A percentile compares a stretch with the other conserved stretches of the same genome.
These are phyloP conservation scores for Prinsepia uniflora DNA, from an alignment of 306 rosid species.

Conservation along the genomic window DNA sequence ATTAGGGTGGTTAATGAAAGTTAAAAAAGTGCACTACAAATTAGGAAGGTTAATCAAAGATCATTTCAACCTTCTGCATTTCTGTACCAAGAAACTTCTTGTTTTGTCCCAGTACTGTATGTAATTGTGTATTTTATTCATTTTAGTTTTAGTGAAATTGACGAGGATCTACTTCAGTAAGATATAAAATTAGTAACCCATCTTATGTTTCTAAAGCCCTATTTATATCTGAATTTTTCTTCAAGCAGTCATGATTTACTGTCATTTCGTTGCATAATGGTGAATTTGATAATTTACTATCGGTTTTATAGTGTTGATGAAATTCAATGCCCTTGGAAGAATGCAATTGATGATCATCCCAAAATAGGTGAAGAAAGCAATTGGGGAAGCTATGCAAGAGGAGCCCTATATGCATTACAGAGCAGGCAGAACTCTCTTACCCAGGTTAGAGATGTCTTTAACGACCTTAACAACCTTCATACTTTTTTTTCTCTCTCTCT, in stretches of 20 bases:
- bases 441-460: conserved; percentile 51
- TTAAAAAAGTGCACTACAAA: background rate
- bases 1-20: background rate
- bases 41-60: background rate
- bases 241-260: conserved; percentile 4
- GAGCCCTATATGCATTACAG: conserved; percentile 72
- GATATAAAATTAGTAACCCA: conserved; percentile 6
- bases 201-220: conserved; percentile 8
- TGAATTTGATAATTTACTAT: conserved; percentile 19
- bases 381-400: conserved; percentile 97
- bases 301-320: conserved; percentile 60
- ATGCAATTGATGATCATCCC: conserved; percentile 36
- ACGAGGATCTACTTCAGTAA: background rate
- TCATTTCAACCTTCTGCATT: background rate
- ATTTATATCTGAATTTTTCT: conserved; percentile 15
- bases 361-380: conserved; percentile 48
- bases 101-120: background rate
- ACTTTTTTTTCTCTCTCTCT: background rate
- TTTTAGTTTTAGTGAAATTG: background rate
- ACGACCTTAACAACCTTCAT: conserved; percentile 15
- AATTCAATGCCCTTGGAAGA: conserved; percentile 38
- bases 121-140: background rate
- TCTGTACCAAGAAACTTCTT: background rate
- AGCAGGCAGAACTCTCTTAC: conserved; percentile 45
- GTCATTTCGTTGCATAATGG: conserved; percentile 5